Evolutionary conservation across 1,139 yeast genomes (phyloP), one percentile per base, ranked within the genome.

Genomic region (Suhomyces coccinellae): DNA sequence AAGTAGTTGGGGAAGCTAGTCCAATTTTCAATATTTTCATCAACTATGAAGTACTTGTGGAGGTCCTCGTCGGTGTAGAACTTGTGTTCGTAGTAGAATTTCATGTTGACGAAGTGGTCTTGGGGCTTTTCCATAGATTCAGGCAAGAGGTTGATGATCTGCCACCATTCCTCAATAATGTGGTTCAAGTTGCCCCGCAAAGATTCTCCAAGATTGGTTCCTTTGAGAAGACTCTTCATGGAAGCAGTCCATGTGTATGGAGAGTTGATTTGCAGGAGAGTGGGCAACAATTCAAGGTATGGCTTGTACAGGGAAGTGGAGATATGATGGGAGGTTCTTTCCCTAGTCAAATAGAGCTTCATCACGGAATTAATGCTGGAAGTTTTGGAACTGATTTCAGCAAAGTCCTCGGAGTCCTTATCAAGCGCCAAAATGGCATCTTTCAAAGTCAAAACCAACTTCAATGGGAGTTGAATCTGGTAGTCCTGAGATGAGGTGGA

Each of bases 241-340:
- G 66, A 65, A 0, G 73, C 62, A 13, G 66, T 63, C 88, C 91
- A 88, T 47, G 79, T 79, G 44, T 80, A 77, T 1, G 96, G 95
- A 6, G 84, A 73, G 31, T 74, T 73, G 24, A 80, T 72, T 12
- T 71, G 66, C 3, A 56, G 55, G 4, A 77, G 67, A 2, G 59
- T 50, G 0, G 96, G 96, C 22, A 89, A 70, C n/a, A 76, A 60
- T 24, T 70, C 62, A 29, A 88, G 58, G 57, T 87, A 90, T 0
- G 84, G 79, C 38, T 58, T 46, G 54, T 58, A 75, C 45, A 62
- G 64, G 4, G 70, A 62, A 11, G 52, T 46, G 8, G 34, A 11
- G 9, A 60, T 35, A 15, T 40, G 45, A 5, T 37, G 29, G 3
- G 49, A 22, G 9, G 59, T 48, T 44, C 72, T 55, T 46, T 61